phyloP scores from a whole-genome alignment of 2,329 filamentous ascomycete genomes.

The Sclerotinia glacialis region DNA sequence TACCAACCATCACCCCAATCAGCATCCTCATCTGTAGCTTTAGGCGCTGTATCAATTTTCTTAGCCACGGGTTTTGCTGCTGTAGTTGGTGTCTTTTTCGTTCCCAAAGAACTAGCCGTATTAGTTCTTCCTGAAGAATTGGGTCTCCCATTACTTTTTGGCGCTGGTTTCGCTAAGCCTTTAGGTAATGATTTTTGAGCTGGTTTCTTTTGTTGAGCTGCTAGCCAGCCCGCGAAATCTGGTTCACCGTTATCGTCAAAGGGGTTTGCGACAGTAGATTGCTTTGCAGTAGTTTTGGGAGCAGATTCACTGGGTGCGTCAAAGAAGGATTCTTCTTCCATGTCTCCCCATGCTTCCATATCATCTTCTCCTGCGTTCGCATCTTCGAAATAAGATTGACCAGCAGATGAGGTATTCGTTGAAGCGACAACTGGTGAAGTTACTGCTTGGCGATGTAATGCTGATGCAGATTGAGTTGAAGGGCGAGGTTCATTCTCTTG shows the following conservation, averaged over 20 bases:
- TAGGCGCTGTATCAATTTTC: conserved; percentile 68
- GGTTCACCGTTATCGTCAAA: conserved; percentile 86
- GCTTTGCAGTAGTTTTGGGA: conserved; percentile 28
- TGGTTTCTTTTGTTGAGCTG: conserved; percentile 74
- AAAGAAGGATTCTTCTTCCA: conserved; percentile 54
- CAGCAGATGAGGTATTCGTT: conserved; percentile 46
- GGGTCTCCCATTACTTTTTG: conserved; percentile 34
- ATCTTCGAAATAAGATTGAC: conserved; percentile 54
- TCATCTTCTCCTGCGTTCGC: conserved; percentile 59
- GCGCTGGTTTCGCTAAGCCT: conserved; percentile 65
- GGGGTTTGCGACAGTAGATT: conserved; percentile 45
- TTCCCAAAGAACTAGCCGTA: conserved; percentile 38
- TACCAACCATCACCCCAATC: conserved; percentile 67
- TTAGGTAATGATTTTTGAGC: conserved; percentile 71
- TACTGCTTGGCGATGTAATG: conserved; percentile 59
- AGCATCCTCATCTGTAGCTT: conserved; percentile 54
- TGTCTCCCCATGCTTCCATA: conserved; percentile 69
- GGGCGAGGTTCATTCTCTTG: conserved; percentile 40
- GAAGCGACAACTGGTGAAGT: conserved; percentile 49
- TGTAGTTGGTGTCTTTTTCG: conserved; percentile 35
- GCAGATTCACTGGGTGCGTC: conserved; percentile 33
- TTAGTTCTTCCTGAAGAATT: conserved; percentile 41
- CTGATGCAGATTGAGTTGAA: conserved; percentile 50
- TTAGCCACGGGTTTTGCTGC: conserved; percentile 46
- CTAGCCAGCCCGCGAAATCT: conserved; percentile 93